Evolutionary conservation across 139 green algal genomes (phyloP).

Genomic region (Pseudopediastrum boryanum): DNA sequence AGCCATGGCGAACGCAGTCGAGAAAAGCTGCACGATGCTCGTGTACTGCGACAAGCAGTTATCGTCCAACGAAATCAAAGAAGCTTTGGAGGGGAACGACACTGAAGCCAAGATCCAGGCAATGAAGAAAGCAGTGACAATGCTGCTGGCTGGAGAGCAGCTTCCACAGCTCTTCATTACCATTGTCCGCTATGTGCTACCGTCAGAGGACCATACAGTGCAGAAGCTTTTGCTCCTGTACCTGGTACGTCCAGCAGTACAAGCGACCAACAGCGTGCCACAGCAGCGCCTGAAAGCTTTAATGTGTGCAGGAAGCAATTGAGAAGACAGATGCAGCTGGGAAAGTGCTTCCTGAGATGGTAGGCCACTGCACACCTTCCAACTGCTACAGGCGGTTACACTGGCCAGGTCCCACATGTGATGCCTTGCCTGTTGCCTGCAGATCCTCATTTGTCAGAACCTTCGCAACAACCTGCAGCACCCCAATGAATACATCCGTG

Average conservation of each 20-base stretch:
- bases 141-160: constrained; percentile 95
- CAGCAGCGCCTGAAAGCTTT: background rate
- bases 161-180: constrained; percentile 98
- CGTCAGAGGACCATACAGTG: constrained; percentile 96
- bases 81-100: constrained; percentile 91
- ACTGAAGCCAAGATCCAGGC: constrained; percentile 82
- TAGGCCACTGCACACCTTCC: constrained; percentile 50
- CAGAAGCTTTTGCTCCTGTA: constrained; percentile 99
- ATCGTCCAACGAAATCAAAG: constrained; percentile 89
- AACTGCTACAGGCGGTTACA: too few species aligned
- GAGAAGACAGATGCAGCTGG: constrained; percentile 96
- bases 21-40: constrained; percentile 93
- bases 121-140: constrained; percentile 95
- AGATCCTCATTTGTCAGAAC: constrained; percentile 99
- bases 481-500: constrained; percentile 98
- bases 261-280: background rate
- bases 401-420: background rate
- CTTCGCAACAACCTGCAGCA: constrained; percentile 99
- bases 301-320: constrained; percentile 89
- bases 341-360: constrained; percentile 99
- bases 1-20: constrained; percentile 73
- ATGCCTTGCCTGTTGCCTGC: constrained; percentile 18
- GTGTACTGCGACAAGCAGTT: constrained; percentile 87
- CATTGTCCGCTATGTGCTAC: constrained; percentile 98
- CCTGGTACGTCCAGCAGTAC: constrained; percentile 67